Percentiles rank a stretch among this genome's conserved stretches.
These are phyloP conservation scores for Fragaria iinumae DNA, from an alignment of 306 rosid species.

Conservation along the genomic window DNA sequence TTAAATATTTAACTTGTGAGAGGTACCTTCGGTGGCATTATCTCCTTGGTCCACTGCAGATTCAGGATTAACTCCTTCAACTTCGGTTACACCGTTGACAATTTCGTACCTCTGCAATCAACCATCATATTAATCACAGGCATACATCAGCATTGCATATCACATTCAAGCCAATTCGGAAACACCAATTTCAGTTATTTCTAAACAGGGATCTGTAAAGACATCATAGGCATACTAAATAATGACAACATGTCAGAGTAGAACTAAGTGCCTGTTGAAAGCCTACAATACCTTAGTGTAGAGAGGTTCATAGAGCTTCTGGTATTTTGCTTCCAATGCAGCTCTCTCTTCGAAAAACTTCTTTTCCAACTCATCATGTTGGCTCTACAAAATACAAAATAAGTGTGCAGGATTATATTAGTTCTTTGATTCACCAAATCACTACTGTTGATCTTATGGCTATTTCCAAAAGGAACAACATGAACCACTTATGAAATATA, in stretches of 20 bases:
- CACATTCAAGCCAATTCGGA: background rate
- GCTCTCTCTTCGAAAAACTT: slow-evolving; percentile 78
- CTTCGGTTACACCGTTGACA: slow-evolving; percentile 63
- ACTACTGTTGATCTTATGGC: background rate
- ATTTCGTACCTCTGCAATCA: slow-evolving; percentile 61
- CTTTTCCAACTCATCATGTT: slow-evolving; percentile 67
- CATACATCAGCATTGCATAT: slow-evolving; percentile 14
- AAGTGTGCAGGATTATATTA: background rate
- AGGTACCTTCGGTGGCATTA: slow-evolving; percentile 43
- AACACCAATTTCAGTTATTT: background rate
- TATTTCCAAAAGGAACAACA: background rate
- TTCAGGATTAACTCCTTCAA: slow-evolving; percentile 48
- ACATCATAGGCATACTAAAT: background rate
- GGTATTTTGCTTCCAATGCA: slow-evolving; percentile 85
- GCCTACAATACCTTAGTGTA: slow-evolving; percentile 51
- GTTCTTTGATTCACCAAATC: background rate
- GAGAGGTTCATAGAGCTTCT: slow-evolving; percentile 64
- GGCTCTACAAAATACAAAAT: slow-evolving; percentile 35
- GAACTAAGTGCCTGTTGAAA: background rate
- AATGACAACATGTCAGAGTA: slow-evolving; percentile 11
- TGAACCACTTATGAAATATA: background rate
- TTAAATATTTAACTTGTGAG: slow-evolving; percentile 1
- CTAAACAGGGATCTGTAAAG: background rate
- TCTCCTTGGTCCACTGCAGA: slow-evolving; percentile 35
- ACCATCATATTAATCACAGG: slow-evolving; percentile 4